A percentile compares a stretch with the other conserved stretches of the same genome.
Evolutionary conservation across 768 basidiomycete species (phyloP).

Genomic region (Boletus subcaerulescens): DNA sequence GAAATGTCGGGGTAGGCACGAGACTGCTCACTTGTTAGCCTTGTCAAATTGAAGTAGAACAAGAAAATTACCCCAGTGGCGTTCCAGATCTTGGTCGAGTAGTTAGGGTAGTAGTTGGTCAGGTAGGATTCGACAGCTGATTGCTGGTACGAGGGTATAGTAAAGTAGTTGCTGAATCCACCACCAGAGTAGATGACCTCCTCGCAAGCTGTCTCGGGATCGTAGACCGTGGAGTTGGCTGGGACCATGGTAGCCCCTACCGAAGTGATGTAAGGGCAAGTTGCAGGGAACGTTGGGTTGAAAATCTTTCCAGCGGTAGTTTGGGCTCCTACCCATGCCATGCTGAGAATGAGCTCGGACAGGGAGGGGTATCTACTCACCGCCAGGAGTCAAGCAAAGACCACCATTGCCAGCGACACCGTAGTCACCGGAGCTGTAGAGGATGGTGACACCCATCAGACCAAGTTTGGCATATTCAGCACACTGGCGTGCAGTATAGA

Average conservation of each 20-base stretch:
- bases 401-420: constrained; percentile 40
- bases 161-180: constrained; percentile 42
- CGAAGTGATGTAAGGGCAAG: constrained; percentile 52
- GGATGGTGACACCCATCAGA: constrained; percentile 39
- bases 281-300: constrained; percentile 50
- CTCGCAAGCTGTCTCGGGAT: constrained; percentile 52
- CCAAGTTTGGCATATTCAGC: constrained; percentile 46
- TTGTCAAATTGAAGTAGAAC: too few relatives aligned
- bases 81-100: constrained; percentile 26
- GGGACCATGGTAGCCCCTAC: constrained; percentile 48
- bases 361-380: too few relatives aligned
- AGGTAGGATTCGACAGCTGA: constrained; percentile 32
- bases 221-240: constrained; percentile 29
- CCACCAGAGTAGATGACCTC: constrained; percentile 43
- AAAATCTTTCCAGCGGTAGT: constrained; percentile 45
- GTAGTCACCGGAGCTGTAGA: constrained; percentile 44
- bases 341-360: too few relatives aligned
- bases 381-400: background rate
- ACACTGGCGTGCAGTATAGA: constrained; percentile 41
- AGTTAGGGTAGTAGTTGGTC: constrained; percentile 27
- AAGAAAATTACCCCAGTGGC: constrained; percentile 19
- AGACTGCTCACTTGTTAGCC: constrained; percentile 24
- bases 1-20: constrained; percentile 38
- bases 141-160: constrained; percentile 40
- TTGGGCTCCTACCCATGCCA: background rate